A percentile compares a stretch with the other conserved stretches of the same genome.
phyloP scores from a whole-genome alignment of 805 yeast species.

The Myxozyma monticola region DNA sequence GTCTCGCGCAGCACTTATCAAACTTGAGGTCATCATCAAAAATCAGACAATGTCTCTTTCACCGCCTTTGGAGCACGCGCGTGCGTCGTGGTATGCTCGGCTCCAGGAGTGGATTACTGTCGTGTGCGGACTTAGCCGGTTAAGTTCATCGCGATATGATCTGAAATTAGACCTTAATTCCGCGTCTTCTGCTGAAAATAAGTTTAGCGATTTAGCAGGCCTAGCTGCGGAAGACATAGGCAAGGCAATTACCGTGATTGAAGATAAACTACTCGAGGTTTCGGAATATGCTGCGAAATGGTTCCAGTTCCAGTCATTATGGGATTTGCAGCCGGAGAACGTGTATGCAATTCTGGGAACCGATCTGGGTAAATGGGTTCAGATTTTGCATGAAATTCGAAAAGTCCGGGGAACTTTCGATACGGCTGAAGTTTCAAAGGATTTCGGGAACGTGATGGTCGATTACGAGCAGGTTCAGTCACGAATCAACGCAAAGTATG shows the following conservation, averaged over 20 bases:
- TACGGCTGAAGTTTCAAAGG: constrained; percentile 43
- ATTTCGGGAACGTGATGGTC: constrained; percentile 48
- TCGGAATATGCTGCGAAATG: constrained; percentile 49
- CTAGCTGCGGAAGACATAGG: constrained; percentile 7
- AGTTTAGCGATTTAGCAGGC: constrained; percentile 13
- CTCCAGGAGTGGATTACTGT: constrained; percentile 26
- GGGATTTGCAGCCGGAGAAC: constrained; percentile 54
- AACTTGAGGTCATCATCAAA: constrained; percentile 34
- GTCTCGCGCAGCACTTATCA: constrained; percentile 2
- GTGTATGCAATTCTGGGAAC: constrained; percentile 42
- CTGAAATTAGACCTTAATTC: constrained; percentile 1
- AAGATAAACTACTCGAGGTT: constrained; percentile 39
- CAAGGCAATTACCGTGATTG: constrained; percentile 38
- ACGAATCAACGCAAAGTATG: constrained; percentile 55
- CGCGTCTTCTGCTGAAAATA: background rate
- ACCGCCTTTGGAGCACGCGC: constrained; percentile 36
- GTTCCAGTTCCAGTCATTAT: constrained; percentile 56
- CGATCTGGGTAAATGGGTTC: constrained; percentile 51
- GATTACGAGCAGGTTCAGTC: constrained; percentile 56
- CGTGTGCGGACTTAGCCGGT: constrained; percentile 19
- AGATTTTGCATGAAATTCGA: constrained; percentile 47
- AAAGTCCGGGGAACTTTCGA: constrained; percentile 52
- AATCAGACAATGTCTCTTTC: constrained; percentile 35
- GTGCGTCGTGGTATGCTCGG: constrained; percentile 29
- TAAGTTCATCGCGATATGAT: constrained; percentile 27